Evolutionary conservation across 768 basidiomycete species (phyloP).

Genomic region (Cystobasidiopsis lactophilus): DNA sequence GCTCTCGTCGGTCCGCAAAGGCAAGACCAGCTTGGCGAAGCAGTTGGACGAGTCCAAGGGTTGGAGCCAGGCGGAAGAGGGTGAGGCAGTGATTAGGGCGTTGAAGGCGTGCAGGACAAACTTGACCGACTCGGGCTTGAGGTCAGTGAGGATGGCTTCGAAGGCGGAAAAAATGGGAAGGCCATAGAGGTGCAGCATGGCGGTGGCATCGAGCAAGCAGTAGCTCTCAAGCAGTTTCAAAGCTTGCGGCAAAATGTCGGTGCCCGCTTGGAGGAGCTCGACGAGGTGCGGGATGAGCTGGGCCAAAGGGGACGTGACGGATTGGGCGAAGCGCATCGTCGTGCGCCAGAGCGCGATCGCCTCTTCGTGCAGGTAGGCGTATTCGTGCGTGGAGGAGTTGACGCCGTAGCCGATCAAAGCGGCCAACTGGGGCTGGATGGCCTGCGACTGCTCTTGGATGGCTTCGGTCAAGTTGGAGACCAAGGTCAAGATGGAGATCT

Average conservation of each 20-base stretch:
- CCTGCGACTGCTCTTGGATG: slow-evolving; percentile 7
- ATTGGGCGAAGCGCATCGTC: slow-evolving; percentile 42
- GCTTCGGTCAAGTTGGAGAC: slow-evolving; percentile 51
- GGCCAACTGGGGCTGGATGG: neutral
- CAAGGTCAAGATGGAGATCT: slow-evolving; percentile 40
- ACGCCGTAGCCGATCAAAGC: slow-evolving; percentile 28
- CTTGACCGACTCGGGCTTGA: slow-evolving; percentile 29
- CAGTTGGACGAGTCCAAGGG: slow-evolving; percentile 51
- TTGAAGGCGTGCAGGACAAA: slow-evolving; percentile 36
- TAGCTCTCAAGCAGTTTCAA: slow-evolving; percentile 53
- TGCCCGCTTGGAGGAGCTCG: slow-evolving; percentile 39
- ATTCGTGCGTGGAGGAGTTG: slow-evolving; percentile 34
- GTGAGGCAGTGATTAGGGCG: slow-evolving; percentile 41
- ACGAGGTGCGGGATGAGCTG: slow-evolving; percentile 42
- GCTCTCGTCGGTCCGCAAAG: slow-evolving; percentile 7
- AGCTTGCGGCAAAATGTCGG: slow-evolving; percentile 51
- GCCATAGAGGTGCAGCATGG: slow-evolving; percentile 39
- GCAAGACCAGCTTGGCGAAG: slow-evolving; percentile 40
- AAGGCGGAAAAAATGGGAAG: slow-evolving; percentile 31
- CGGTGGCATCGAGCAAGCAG: slow-evolving; percentile 42
- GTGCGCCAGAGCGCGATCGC: slow-evolving; percentile 51
- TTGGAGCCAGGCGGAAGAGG: slow-evolving; percentile 46
- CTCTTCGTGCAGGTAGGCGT: slow-evolving; percentile 43
- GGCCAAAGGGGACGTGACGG: slow-evolving; percentile 31
- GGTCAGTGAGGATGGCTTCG: slow-evolving; percentile 33